Evolutionary conservation across 805 yeast genomes (phyloP).

Genomic region (Myxozyma melibiosi): DNA sequence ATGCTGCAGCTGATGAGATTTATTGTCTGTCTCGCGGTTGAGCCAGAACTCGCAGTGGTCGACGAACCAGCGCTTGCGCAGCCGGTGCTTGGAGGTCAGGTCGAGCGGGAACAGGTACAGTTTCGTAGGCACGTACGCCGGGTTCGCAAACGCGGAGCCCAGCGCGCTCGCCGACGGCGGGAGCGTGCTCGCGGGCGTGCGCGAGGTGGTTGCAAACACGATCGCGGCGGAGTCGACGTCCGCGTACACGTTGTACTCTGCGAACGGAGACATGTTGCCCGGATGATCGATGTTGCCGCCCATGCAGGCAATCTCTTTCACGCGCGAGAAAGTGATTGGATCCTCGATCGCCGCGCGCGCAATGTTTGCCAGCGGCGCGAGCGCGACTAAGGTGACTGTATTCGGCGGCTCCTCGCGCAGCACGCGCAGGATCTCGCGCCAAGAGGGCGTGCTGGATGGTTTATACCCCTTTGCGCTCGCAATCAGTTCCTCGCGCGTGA

Average conservation of each 20-base stretch:
- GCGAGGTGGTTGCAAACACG: slow-evolving; percentile 43
- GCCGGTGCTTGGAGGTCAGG: slow-evolving; percentile 41
- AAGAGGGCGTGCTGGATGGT: slow-evolving; percentile 39
- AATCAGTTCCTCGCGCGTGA: slow-evolving; percentile 11
- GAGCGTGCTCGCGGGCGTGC: slow-evolving; percentile 37
- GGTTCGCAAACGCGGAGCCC: slow-evolving; percentile 11
- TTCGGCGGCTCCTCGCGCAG: slow-evolving; percentile 42
- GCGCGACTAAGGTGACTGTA: slow-evolving; percentile 45
- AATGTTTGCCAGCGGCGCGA: slow-evolving; percentile 48
- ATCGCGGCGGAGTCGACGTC: slow-evolving; percentile 48
- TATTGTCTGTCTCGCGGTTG: neutral
- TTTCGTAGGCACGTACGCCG: slow-evolving; percentile 36
- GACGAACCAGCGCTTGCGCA: slow-evolving; percentile 31
- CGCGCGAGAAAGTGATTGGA: slow-evolving; percentile 42
- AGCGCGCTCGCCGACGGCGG: slow-evolving; percentile 36
- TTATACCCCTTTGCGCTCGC: slow-evolving; percentile 37
- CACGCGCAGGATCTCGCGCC: slow-evolving; percentile 44
- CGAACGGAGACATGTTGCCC: slow-evolving; percentile 48
- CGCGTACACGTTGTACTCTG: slow-evolving; percentile 48
- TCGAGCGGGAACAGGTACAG: slow-evolving; percentile 46
- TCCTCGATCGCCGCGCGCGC: slow-evolving; percentile 47
- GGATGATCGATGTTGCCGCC: slow-evolving; percentile 45
- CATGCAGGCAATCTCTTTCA: slow-evolving; percentile 44
- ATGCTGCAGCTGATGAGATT: neutral
- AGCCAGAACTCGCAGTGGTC: slow-evolving; percentile 20